phyloP scores from a whole-genome alignment of 306 rosid species.

The Pterocarpus santalinus region DNA sequence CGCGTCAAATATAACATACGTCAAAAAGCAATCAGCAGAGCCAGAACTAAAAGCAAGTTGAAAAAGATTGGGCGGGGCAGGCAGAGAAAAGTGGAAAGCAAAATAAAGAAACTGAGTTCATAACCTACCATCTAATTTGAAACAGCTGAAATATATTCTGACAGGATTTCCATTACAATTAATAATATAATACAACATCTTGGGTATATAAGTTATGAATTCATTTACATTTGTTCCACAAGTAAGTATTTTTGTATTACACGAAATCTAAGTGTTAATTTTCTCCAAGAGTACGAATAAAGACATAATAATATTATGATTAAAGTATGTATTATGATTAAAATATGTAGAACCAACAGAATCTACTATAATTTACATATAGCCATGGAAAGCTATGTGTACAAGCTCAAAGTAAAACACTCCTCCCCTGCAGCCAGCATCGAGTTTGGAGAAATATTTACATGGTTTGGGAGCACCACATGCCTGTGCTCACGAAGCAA shows the following conservation, averaged over 20 bases:
- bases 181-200: conserved; percentile 2
- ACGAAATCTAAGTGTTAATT: not conserved
- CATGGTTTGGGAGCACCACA: too few relatives aligned
- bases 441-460: not conserved
- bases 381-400: not conserved
- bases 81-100: conserved; percentile 26
- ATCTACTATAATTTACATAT: not conserved
- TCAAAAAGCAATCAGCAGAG: conserved; percentile 28
- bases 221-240: conserved; percentile 9
- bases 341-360: not conserved
- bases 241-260: not conserved
- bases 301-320: not conserved
- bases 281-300: not conserved
- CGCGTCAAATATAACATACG: conserved; percentile 13
- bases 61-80: not conserved
- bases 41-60: not conserved
- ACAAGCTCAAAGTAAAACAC: conserved; percentile 23
- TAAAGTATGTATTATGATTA: not conserved
- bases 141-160: conserved; percentile 4
- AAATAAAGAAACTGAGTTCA: not conserved
- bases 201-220: not conserved
- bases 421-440: not conserved
- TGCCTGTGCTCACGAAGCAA: too few relatives aligned
- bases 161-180: conserved; percentile 19
- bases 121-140: conserved; percentile 5